Percentiles rank a stretch among this genome's conserved stretches.
phyloP scores from a whole-genome alignment of 257 asterid species.

The Pogostemon cablin region DNA sequence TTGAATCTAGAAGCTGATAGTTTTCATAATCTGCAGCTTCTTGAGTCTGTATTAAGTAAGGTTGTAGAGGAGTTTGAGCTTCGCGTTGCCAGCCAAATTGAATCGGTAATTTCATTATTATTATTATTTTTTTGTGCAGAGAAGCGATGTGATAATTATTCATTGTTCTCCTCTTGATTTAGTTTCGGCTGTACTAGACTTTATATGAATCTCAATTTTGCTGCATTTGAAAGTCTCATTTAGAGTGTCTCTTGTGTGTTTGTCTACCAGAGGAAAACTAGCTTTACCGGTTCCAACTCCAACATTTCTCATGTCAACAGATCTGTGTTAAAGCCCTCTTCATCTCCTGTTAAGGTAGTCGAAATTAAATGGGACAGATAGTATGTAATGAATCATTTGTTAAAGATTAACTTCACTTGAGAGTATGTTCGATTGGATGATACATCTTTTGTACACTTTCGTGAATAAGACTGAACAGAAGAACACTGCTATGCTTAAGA shows the following conservation, averaged over 20 bases:
- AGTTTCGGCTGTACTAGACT: neutral
- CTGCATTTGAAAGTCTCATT: conserved; percentile 21
- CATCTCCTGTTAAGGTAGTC: conserved; percentile 51
- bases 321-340: conserved; percentile 41
- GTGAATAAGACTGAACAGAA: conserved; percentile 47
- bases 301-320: conserved; percentile 45
- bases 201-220: neutral
- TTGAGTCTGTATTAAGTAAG: conserved; percentile 83
- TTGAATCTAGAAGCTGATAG: conserved; percentile 21
- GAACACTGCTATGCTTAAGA: conserved; percentile 38
- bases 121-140: conserved; percentile 20
- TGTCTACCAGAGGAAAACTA: conserved; percentile 52
- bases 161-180: conserved; percentile 8
- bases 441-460: conserved; percentile 24
- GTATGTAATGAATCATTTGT: neutral
- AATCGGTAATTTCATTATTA: conserved; percentile 44
- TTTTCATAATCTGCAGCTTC: conserved; percentile 54
- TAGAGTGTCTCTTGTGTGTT: conserved; percentile 22
- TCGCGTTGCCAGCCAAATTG: conserved; percentile 63
- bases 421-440: conserved; percentile 26
- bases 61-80: conserved; percentile 85
- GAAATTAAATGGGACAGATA: conserved; percentile 11
- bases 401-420: conserved; percentile 4
- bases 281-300: conserved; percentile 48
- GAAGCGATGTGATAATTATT: neutral